Conservation (phyloP, 1,139 yeast genomes). For the Tardiomyces depauwii region DNA sequence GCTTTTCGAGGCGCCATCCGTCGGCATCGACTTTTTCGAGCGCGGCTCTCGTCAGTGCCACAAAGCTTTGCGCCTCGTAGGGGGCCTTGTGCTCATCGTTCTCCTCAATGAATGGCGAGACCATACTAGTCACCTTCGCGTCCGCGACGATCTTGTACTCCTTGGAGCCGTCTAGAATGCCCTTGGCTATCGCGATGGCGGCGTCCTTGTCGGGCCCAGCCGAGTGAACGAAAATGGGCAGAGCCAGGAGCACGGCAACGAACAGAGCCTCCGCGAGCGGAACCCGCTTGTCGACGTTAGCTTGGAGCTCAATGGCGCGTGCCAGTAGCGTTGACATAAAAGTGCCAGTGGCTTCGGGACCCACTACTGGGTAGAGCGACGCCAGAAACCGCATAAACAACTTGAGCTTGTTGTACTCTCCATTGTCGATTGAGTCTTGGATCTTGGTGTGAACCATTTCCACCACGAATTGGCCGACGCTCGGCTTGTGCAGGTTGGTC, state of each 20-base stretch:
- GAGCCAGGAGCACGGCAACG: conserved; percentile 49
- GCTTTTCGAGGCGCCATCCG: conserved; percentile 11
- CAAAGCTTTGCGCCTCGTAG: conserved; percentile 41
- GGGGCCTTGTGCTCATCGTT: conserved; percentile 27
- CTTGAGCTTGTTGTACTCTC: conserved; percentile 59
- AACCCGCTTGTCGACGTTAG: conserved; percentile 1
- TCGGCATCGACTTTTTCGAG: conserved; percentile 11
- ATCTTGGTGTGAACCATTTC: conserved; percentile 58
- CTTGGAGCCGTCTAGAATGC: not conserved
- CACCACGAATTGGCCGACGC: conserved; percentile 58
- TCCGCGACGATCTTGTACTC: conserved; percentile 4
- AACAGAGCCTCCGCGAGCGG: conserved; percentile 60
- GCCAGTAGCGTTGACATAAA: conserved; percentile 46
- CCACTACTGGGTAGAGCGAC: conserved; percentile 48
- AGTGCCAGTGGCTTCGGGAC: conserved; percentile 37
- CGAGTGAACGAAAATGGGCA: conserved; percentile 48
- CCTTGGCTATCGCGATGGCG: not conserved
- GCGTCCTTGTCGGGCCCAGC: conserved; percentile 9
- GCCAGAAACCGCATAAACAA: conserved; percentile 61
- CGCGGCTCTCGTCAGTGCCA: conserved; percentile 45
- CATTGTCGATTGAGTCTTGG: conserved; percentile 40
- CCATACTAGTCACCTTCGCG: conserved; percentile 4
- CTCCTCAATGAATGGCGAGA: conserved; percentile 32
- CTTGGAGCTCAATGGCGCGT: conserved; percentile 39
- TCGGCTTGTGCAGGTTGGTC: conserved; percentile 54